These are phyloP conservation scores for Jaapia argillacea DNA, from an alignment of 768 basidiomycete species.

Conservation along the genomic window DNA sequence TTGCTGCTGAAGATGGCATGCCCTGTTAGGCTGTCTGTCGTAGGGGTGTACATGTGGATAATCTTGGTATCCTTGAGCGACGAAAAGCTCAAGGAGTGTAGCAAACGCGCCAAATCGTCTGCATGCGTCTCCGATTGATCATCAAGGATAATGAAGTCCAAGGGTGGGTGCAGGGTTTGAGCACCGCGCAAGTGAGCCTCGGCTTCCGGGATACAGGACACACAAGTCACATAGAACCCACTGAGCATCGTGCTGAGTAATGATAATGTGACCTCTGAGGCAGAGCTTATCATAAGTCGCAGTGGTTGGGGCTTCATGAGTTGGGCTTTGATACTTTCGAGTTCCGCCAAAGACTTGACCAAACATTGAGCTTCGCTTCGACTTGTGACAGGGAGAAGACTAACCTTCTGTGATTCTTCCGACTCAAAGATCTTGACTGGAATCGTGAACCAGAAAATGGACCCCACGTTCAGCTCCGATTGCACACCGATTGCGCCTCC, in stretches of 20 bases:
- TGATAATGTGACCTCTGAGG: slow-evolving; percentile 44
- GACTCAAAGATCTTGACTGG: slow-evolving; percentile 50
- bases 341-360: slow-evolving; percentile 33
- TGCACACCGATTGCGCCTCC: slow-evolving; percentile 63
- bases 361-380: slow-evolving; percentile 1
- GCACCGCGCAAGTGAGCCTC: slow-evolving; percentile 29
- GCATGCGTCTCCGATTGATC: slow-evolving; percentile 51
- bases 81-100: slow-evolving; percentile 28
- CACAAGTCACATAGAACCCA: slow-evolving; percentile 38
- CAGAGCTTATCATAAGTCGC: slow-evolving; percentile 46
- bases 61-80: slow-evolving; percentile 47
- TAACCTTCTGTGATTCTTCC: slow-evolving; percentile 47
- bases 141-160: slow-evolving; percentile 63
- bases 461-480: slow-evolving; percentile 54
- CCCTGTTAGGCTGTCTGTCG: slow-evolving; percentile 41
- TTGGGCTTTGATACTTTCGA: slow-evolving; percentile 34
- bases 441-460: slow-evolving; percentile 66
- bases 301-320: slow-evolving; percentile 38
- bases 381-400: slow-evolving; percentile 1
- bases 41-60: slow-evolving; percentile 66
- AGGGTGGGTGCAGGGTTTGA: slow-evolving; percentile 19
- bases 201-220: slow-evolving; percentile 35
- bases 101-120: slow-evolving; percentile 42
- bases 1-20: slow-evolving; percentile 40
- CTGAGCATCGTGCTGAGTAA: slow-evolving; percentile 48